Conservation (phyloP, 2,329 filamentous ascomycete species). For the Claviceps maximensis region DNA sequence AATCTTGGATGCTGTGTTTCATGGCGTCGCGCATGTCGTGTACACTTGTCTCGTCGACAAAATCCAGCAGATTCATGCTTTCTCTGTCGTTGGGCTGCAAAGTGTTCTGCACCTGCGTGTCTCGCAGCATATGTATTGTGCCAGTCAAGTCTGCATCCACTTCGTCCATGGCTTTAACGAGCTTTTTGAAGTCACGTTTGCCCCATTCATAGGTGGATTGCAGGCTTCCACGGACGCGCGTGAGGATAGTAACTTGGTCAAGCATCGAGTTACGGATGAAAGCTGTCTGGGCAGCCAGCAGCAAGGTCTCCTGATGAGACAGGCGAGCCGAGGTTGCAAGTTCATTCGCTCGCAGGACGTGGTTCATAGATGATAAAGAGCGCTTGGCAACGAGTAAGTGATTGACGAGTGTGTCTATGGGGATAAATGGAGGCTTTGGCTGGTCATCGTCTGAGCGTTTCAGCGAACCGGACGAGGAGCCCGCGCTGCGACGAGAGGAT, state of each 20-base stretch:
- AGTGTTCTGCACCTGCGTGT: constrained; percentile 49
- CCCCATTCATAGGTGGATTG: constrained; percentile 43
- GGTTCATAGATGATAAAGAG: constrained; percentile 69
- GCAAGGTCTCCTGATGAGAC: constrained; percentile 64
- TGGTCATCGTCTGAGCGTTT: constrained; percentile 16
- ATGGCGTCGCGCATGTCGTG: constrained; percentile 51
- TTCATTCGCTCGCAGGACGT: constrained; percentile 76
- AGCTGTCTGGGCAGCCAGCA: constrained; percentile 55
- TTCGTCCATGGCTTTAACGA: constrained; percentile 52
- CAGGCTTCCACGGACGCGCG: constrained; percentile 36
- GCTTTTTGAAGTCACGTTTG: constrained; percentile 45
- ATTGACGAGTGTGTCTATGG: constrained; percentile 65
- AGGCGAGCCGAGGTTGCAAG: constrained; percentile 64
- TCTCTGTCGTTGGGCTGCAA: constrained; percentile 47
- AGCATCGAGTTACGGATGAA: constrained; percentile 52
- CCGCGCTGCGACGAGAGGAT: constrained; percentile 23
- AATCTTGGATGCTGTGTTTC: constrained; percentile 56
- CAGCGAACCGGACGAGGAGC: constrained; percentile 23
- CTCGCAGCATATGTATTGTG: constrained; percentile 52
- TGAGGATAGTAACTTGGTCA: constrained; percentile 40
- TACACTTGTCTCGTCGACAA: constrained; percentile 61
- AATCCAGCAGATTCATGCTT: constrained; percentile 56
- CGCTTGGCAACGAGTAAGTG: constrained; percentile 80
- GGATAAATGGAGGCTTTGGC: constrained; percentile 11
- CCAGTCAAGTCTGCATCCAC: constrained; percentile 50